Conservation (phyloP, 441 rosid genomes). For the Pelargonium fulgidum region DNA sequence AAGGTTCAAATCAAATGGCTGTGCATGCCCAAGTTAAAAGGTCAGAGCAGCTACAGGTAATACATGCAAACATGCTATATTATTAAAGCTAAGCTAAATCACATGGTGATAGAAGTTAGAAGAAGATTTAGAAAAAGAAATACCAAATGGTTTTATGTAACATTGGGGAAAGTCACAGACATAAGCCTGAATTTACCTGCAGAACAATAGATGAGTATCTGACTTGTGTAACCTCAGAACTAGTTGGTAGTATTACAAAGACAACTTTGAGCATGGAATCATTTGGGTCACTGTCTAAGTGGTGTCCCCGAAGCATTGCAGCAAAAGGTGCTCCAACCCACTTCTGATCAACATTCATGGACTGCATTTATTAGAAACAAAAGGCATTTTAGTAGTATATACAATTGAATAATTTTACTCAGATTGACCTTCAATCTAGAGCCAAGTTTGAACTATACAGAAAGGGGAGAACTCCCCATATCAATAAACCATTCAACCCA, state of each 20-base stretch:
- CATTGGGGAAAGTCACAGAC: slow-evolving; percentile 6
- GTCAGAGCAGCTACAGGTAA: slow-evolving; percentile 21
- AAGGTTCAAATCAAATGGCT: slow-evolving; percentile 84
- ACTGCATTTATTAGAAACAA: slow-evolving; percentile 40
- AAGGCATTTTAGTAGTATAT: slow-evolving; percentile 7
- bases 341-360: slow-evolving; percentile 65
- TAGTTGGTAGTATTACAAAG: slow-evolving; percentile 52
- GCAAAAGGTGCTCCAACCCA: slow-evolving; percentile 87
- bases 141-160: slow-evolving; percentile 5
- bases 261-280: slow-evolving; percentile 48
- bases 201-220: slow-evolving; percentile 65
- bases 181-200: slow-evolving; percentile 50
- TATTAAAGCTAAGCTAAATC: slow-evolving; percentile 11
- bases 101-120: slow-evolving; percentile 4
- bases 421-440: not conserved
- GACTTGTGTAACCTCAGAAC: slow-evolving; percentile 68
- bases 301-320: slow-evolving; percentile 86
- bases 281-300: slow-evolving; percentile 40
- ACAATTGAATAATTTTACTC: not conserved
- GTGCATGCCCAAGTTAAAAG: slow-evolving; percentile 26
- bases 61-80: slow-evolving; percentile 10
- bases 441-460: not conserved
- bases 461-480: too few relatives aligned
- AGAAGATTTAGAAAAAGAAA: slow-evolving; percentile 17
- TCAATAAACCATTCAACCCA: not conserved